Evolutionary conservation across 1,139 yeast genomes (phyloP).

Genomic region (Suhomyces yuchorum): DNA sequence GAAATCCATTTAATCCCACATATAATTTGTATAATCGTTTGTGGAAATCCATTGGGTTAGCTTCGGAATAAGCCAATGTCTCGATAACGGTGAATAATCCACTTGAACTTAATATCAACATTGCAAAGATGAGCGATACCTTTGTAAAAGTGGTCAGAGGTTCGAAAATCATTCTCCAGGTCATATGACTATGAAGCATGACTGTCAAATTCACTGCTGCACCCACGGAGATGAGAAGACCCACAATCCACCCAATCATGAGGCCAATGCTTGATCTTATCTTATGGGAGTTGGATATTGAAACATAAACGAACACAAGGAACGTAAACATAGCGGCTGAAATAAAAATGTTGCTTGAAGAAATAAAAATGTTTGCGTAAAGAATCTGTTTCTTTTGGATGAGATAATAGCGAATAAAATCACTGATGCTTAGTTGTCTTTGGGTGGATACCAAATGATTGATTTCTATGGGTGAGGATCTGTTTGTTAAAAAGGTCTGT

Average conservation of each 20-base stretch:
- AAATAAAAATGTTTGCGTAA: slow-evolving; percentile 14
- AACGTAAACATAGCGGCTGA: slow-evolving; percentile 16
- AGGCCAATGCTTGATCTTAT: slow-evolving; percentile 64
- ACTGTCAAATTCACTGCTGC: slow-evolving; percentile 46
- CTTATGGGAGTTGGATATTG: slow-evolving; percentile 54
- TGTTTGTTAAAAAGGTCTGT: slow-evolving; percentile 4
- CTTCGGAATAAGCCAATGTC: slow-evolving; percentile 20
- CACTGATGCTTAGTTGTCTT: slow-evolving; percentile 19
- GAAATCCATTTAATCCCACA: slow-evolving; percentile 23
- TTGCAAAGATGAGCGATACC: slow-evolving; percentile 27
- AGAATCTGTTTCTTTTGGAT: slow-evolving; percentile 19
- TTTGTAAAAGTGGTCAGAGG: slow-evolving; percentile 34
- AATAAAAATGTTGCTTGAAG: slow-evolving; percentile 15
- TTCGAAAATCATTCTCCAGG: slow-evolving; percentile 35
- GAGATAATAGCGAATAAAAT: slow-evolving; percentile 27
- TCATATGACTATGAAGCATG: slow-evolving; percentile 19
- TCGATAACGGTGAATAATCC: slow-evolving; percentile 32
- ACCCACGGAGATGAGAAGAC: slow-evolving; percentile 52
- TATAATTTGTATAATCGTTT: slow-evolving; percentile 32
- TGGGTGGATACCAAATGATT: slow-evolving; percentile 13
- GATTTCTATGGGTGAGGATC: slow-evolving; percentile 8
- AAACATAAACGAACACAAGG: slow-evolving; percentile 35
- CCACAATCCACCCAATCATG: slow-evolving; percentile 59
- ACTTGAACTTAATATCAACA: slow-evolving; percentile 35
- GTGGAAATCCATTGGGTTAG: slow-evolving; percentile 23